Base-by-base conservation (phyloP, 148 eudicot genomes). In the Heliosperma pusillum region DNA sequence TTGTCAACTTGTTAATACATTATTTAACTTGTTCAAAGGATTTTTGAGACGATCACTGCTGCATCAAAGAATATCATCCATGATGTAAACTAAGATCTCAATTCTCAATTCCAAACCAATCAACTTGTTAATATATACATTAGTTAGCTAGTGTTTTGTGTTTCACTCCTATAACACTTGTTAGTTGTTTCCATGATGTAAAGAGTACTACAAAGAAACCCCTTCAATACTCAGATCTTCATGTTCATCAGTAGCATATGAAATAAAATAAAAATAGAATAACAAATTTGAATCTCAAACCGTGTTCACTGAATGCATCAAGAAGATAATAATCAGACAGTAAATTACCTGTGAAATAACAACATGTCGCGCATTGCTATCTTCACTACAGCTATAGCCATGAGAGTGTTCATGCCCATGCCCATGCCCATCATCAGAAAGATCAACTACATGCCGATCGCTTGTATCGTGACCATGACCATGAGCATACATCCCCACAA, bases 401-500 rank as follows among this genome's bases (percentile, higher is more conserved):
- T 88, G 90, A 15, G 78, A 72, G 78, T 86, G 87, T 36, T 76
- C 87, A 20, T 71, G 74, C 20, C 45, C 61, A 10, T 67, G 71
- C 17, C 71, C 71, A 42, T 67, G 71, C 45, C 66, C 86, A 24
- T 84, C 77, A 42, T 61, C 72, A 40, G 78, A 69, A 5, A 80
- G 73, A 10, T 77, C 76, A 73, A 80, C 80, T 52, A 86, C 82
- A 57, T 81, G 87, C 1, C 80, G 85, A 27, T 78, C 82, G 21
- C 73, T 20, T 13, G 42, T 75, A 19, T 25, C 64, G 45, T 86
- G 95, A 58, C 63, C 86, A 42, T 92, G 97, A 11, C 92, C 86
- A 80, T 92, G 97, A 16, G 93, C 97, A 82, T 77, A 92, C 44
- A 94, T 90, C 59, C 96, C 98, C 52, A 94, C 97, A 62, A 92